phyloP scores from a whole-genome alignment of 116 monocot genomes.

The Trichopus zeylanicus region DNA sequence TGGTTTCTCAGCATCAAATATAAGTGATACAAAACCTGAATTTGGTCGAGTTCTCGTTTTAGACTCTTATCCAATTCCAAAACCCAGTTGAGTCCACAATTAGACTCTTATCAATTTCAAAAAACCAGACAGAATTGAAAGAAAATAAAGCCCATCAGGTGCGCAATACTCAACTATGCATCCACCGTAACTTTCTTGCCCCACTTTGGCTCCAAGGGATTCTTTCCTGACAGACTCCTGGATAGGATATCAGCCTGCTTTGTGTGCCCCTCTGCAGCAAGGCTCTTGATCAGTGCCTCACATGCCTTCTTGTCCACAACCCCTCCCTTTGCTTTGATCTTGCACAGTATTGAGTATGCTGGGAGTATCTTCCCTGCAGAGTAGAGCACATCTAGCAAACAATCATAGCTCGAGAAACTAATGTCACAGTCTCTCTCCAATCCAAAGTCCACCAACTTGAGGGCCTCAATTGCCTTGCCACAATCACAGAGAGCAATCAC shows the following conservation, averaged over 20 bases:
- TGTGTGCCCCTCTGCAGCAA: conserved; percentile 71
- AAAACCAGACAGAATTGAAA: background rate
- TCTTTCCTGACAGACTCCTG: conserved; percentile 45
- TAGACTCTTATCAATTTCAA: background rate
- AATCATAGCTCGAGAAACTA: conserved; percentile 58
- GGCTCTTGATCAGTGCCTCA: conserved; percentile 52
- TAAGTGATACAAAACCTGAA: background rate
- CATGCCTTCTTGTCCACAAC: conserved; percentile 53
- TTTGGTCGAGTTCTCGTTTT: background rate
- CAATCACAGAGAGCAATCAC: conserved; percentile 49
- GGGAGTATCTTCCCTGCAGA: conserved; percentile 51
- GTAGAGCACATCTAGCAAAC: conserved; percentile 55
- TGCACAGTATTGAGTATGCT: conserved; percentile 75
- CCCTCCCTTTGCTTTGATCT: conserved; percentile 77
- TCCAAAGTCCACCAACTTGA: conserved; percentile 65
- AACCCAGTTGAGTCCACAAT: too few relatives aligned
- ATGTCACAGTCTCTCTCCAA: conserved; percentile 73
- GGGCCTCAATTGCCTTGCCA: conserved; percentile 42
- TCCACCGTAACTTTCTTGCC: conserved; percentile 20
- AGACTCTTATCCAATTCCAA: background rate
- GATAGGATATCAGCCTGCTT: conserved; percentile 80
- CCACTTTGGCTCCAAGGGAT: conserved; percentile 12
- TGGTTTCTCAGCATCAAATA: background rate
- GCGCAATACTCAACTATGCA: conserved; percentile 8
- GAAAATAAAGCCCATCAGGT: background rate